Conservation (phyloP, 2,329 filamentous ascomycete species). For the Pseudogymnoascus sp. region DNA sequence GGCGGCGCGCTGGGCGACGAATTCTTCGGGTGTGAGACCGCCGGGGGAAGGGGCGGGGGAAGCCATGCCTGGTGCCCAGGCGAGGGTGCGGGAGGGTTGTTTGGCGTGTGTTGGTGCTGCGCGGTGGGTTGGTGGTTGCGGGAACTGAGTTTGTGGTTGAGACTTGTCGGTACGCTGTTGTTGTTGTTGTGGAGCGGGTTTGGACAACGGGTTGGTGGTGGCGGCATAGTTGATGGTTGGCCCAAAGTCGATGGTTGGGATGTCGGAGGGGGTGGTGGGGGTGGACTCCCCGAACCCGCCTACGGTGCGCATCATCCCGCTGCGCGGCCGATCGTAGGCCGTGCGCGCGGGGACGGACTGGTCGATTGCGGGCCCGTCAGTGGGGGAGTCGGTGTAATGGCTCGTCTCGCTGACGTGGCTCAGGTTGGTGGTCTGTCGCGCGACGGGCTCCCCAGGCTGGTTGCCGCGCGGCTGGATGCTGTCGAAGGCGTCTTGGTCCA, state of each 20-base stretch:
- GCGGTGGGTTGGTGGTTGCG: neutral
- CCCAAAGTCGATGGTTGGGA: conserved; percentile 78
- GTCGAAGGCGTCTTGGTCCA: neutral
- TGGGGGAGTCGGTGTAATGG: conserved; percentile 55
- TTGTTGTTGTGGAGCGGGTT: too few species aligned
- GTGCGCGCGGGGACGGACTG: conserved; percentile 30
- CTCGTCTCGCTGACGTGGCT: conserved; percentile 31
- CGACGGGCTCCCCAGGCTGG: neutral
- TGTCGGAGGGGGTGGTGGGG: neutral
- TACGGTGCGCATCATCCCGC: conserved; percentile 72
- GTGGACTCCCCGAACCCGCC: neutral
- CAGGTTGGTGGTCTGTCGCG: neutral
- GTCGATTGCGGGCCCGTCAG: conserved; percentile 44
- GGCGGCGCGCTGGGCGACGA: conserved; percentile 68
- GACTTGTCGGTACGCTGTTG: neutral
- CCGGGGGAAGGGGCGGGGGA: conserved; percentile 40
- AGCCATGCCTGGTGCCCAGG: conserved; percentile 69
- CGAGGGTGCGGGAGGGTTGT: conserved; percentile 44
- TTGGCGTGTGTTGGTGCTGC: neutral
- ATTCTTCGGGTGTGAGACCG: conserved; percentile 67
- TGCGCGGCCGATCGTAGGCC: conserved; percentile 58
- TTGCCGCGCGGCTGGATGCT: neutral
- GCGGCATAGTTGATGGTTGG: conserved; percentile 61
- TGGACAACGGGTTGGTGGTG: neutral
- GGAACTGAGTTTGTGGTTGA: neutral